Evolutionary conservation across 345 rosid species (phyloP).

Genomic region (Sonneratia alba): DNA sequence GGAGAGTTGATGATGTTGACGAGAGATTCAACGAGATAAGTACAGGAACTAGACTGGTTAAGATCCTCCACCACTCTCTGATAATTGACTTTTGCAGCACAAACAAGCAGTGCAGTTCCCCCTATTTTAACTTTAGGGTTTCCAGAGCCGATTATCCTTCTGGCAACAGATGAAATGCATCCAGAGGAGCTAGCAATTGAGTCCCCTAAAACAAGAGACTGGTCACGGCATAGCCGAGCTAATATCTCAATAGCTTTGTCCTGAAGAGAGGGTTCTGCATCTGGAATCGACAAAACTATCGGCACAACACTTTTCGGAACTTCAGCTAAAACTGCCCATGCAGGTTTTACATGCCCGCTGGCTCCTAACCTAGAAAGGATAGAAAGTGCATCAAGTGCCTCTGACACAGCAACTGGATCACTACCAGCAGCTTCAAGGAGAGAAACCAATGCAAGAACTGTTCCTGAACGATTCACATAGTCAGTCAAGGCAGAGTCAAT

Average conservation of each 20-base stretch:
- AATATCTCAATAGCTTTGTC: conserved; percentile 92
- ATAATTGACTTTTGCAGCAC: conserved; percentile 86
- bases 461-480: conserved; percentile 83
- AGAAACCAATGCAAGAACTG: conserved; percentile 88
- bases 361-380: conserved; percentile 65
- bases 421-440: conserved; percentile 69
- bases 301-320: conserved; percentile 69
- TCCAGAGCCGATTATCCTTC: conserved; percentile 60
- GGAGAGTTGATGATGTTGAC: conserved; percentile 50
- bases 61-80: conserved; percentile 80
- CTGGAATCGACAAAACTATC: conserved; percentile 69
- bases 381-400: conserved; percentile 92
- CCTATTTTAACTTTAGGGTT: conserved; percentile 77
- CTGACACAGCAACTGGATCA: conserved; percentile 59
- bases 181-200: conserved; percentile 51
- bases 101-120: conserved; percentile 84
- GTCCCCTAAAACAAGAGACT: conserved; percentile 71
- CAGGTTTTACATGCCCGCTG: conserved; percentile 56
- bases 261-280: conserved; percentile 65
- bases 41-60: conserved; percentile 57
- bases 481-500: conserved; percentile 68
- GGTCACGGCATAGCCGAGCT: conserved; percentile 82
- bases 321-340: conserved; percentile 91
- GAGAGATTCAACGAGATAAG: conserved; percentile 65
- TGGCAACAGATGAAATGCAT: conserved; percentile 60